Evolutionary conservation across 441 rosid genomes (phyloP).

Genomic region (Euphorbia corollata): DNA sequence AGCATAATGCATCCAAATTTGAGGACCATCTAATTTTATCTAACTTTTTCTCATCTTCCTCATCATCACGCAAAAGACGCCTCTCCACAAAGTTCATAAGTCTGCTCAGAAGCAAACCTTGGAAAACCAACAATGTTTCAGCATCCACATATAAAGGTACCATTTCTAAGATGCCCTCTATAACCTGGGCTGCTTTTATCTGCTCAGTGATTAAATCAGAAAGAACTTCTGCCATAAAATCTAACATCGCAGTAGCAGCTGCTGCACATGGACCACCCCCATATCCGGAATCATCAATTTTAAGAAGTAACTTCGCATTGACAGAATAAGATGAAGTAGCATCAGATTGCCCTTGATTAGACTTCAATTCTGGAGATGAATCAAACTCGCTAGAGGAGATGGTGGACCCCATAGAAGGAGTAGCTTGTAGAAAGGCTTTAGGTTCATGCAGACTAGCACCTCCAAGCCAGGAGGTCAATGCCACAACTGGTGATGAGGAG

Average conservation of each 20-base stretch:
- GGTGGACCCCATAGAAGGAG: constrained; percentile 68
- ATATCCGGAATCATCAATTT: constrained; percentile 81
- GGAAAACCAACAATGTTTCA: constrained; percentile 76
- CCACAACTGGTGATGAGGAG: constrained; percentile 60
- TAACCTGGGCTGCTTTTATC: constrained; percentile 64
- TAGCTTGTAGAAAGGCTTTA: constrained; percentile 37
- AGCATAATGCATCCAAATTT: constrained; percentile 87
- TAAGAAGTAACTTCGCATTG: constrained; percentile 61
- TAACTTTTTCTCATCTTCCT: constrained; percentile 89
- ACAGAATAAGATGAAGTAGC: constrained; percentile 47
- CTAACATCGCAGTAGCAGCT: constrained; percentile 87
- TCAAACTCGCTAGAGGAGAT: constrained; percentile 59
- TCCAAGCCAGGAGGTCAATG: constrained; percentile 84
- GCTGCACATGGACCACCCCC: constrained; percentile 99
- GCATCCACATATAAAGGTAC: constrained; percentile 77
- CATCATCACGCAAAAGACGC: constrained; percentile 98
- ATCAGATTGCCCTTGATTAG: constrained; percentile 46
- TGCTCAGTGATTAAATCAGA: constrained; percentile 92
- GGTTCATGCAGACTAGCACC: constrained; percentile 52
- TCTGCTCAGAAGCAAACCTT: constrained; percentile 84
- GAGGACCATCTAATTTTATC: constrained; percentile 93
- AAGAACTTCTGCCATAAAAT: constrained; percentile 90
- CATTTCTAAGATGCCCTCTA: constrained; percentile 76
- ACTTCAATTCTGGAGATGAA: constrained; percentile 53
- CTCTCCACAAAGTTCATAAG: constrained; percentile 97